These are phyloP conservation scores for Luvunga scandens DNA, from an alignment of 345 rosid species.

Conservation along the genomic window DNA sequence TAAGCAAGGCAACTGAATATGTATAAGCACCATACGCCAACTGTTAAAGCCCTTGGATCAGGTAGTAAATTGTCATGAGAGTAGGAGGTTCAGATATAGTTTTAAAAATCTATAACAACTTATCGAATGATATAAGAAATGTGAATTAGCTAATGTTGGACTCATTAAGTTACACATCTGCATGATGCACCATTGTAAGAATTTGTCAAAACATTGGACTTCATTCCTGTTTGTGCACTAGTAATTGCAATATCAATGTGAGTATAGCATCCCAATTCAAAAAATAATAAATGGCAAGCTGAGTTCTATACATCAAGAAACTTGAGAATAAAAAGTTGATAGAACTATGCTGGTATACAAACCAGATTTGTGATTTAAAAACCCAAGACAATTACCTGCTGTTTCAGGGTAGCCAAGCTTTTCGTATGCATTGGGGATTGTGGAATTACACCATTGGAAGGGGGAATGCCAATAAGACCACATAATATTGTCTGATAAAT, in stretches of 20 bases:
- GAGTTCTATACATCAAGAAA: not conserved
- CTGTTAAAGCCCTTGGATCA: not conserved
- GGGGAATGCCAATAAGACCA: constrained; percentile 94
- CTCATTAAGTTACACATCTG: not conserved
- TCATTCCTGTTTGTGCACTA: not conserved
- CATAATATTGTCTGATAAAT: constrained; percentile 64
- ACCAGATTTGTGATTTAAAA: constrained; percentile 10
- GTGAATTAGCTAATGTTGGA: not conserved
- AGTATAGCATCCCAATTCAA: not conserved
- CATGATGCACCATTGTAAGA: not conserved
- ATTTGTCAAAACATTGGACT: not conserved
- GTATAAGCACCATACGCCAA: not conserved
- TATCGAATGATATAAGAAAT: not conserved
- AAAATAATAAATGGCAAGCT: not conserved
- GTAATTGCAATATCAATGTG: not conserved
- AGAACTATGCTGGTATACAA: constrained; percentile 1
- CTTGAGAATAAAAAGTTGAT: not conserved
- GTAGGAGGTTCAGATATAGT: not conserved
- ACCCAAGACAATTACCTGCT: constrained; percentile 54
- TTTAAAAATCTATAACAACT: not conserved
- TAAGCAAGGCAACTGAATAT: not conserved
- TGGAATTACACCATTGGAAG: constrained; percentile 96
- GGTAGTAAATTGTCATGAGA: not conserved
- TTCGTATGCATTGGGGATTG: constrained; percentile 99
- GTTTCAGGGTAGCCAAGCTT: constrained; percentile 86